A percentile compares a stretch with the other conserved stretches of the same genome.
These are phyloP conservation scores for Westerdykella aurantiaca DNA, from an alignment of 2,329 filamentous ascomycete genomes.

Conservation along the genomic window DNA sequence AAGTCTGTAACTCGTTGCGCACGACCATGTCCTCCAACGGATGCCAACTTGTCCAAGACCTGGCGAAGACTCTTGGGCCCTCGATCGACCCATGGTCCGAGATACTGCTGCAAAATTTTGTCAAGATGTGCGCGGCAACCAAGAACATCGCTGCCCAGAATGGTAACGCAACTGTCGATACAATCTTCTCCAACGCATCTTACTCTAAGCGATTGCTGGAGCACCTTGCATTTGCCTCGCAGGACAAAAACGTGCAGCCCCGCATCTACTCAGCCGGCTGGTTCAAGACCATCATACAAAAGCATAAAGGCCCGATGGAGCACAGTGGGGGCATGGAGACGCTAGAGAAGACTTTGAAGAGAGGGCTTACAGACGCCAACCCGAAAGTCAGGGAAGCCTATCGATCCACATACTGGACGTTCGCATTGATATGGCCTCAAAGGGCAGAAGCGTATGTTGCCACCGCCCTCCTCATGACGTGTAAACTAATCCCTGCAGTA, in stretches of 20 bases:
- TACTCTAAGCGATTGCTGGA: conserved; percentile 79
- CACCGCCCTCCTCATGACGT: neutral
- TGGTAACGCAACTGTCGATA: conserved; percentile 74
- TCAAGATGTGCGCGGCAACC: conserved; percentile 82
- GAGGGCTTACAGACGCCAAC: conserved; percentile 82
- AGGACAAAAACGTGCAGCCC: conserved; percentile 91
- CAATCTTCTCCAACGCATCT: conserved; percentile 70
- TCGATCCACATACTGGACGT: conserved; percentile 81
- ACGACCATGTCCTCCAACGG: conserved; percentile 88
- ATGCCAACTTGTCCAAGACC: conserved; percentile 76
- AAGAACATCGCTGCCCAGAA: conserved; percentile 90
- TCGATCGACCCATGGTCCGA: conserved; percentile 85
- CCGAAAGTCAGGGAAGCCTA: conserved; percentile 83
- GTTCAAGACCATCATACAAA: conserved; percentile 75
- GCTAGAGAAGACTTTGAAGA: conserved; percentile 83
- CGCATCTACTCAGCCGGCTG: conserved; percentile 73
- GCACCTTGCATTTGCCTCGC: conserved; percentile 72
- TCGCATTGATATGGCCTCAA: conserved; percentile 69
- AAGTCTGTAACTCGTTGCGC: conserved; percentile 73
- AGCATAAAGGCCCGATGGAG: conserved; percentile 79
- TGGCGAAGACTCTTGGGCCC: conserved; percentile 69
- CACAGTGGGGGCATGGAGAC: conserved; percentile 76
- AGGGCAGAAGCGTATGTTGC: conserved; percentile 63
- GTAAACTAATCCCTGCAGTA: conserved; percentile 46
- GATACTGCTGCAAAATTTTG: conserved; percentile 77